Evolutionary conservation across 768 basidiomycete genomes (phyloP).

Genomic region (Melanogaster broomeanus): DNA sequence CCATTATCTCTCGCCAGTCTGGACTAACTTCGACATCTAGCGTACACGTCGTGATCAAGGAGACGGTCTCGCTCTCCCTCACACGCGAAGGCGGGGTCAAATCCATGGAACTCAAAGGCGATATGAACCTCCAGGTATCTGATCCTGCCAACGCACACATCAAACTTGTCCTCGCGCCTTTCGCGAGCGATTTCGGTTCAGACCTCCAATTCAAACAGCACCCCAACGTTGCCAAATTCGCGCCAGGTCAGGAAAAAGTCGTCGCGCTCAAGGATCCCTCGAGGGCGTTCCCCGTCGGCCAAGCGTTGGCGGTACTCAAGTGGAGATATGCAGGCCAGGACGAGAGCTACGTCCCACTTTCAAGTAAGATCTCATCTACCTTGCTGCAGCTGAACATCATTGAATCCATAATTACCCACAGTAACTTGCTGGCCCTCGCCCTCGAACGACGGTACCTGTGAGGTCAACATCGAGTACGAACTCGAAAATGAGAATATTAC

Average conservation of each 20-base stretch:
- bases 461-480: slow-evolving; percentile 97
- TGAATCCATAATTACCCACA: slow-evolving; percentile 27
- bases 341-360: slow-evolving; percentile 88
- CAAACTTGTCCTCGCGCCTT: slow-evolving; percentile 61
- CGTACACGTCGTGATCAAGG: slow-evolving; percentile 84
- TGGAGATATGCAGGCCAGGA: slow-evolving; percentile 93
- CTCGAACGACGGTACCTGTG: slow-evolving; percentile 87
- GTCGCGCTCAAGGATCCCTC: slow-evolving; percentile 85
- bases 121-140: slow-evolving; percentile 88
- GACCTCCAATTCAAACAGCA: slow-evolving; percentile 96
- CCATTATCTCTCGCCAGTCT: not conserved
- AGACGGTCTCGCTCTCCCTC: slow-evolving; percentile 77
- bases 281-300: slow-evolving; percentile 84
- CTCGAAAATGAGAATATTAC: slow-evolving; percentile 83
- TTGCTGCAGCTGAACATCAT: not conserved
- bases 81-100: slow-evolving; percentile 90
- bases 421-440: slow-evolving; percentile 98
- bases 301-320: slow-evolving; percentile 84
- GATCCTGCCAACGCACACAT: slow-evolving; percentile 75
- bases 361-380: slow-evolving; percentile 58
- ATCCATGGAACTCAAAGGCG: slow-evolving; percentile 89
- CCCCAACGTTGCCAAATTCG: slow-evolving; percentile 89
- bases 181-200: slow-evolving; percentile 58
- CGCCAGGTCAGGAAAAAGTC: slow-evolving; percentile 61
- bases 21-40: slow-evolving; percentile 41